These are phyloP conservation scores for Pedinophyceae sp. DNA, from an alignment of 139 green algal species.

Conservation along the genomic window DNA sequence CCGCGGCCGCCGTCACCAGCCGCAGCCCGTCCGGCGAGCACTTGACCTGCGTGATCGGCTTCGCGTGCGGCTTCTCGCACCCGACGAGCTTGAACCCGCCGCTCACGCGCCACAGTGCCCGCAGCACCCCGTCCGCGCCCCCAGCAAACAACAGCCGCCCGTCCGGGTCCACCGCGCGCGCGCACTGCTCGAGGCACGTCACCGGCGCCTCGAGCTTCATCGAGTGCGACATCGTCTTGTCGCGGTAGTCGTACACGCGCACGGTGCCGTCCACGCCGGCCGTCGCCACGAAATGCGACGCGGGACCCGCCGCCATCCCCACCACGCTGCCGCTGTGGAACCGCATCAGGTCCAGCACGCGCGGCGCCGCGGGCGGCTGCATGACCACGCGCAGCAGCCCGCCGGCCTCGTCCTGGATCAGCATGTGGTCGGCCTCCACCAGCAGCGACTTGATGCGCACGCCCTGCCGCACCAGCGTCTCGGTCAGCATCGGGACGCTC, in stretches of 20 bases:
- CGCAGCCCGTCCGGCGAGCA: constrained; percentile 12
- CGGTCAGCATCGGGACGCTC: no score
- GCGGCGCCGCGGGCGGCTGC: not conserved
- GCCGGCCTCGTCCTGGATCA: constrained; percentile 31
- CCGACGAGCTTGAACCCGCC: constrained; percentile 28
- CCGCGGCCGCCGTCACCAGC: constrained; percentile 20
- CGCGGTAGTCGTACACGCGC: constrained; percentile 30
- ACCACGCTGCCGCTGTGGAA: constrained; percentile 33
- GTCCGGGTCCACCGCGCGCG: constrained; percentile 3
- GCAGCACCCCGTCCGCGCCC: constrained; percentile 38
- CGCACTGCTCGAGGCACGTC: constrained; percentile 1
- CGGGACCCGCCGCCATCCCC: constrained; percentile 19
- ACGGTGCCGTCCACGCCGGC: constrained; percentile 32
- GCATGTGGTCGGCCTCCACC: no score
- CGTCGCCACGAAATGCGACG: constrained; percentile 27
- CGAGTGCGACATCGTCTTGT: not conserved
- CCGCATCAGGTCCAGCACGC: constrained; percentile 5
- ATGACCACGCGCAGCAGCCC: constrained; percentile 21
- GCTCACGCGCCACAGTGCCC: constrained; percentile 16
- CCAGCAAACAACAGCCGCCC: constrained; percentile 14
- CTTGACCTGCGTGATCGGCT: not conserved
- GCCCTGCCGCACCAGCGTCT: no score
- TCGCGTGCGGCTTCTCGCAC: constrained; percentile 41
- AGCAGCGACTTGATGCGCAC: no score
- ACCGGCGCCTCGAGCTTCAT: not conserved